phyloP scores from a whole-genome alignment of 805 yeast species.

The Candida anglica region DNA sequence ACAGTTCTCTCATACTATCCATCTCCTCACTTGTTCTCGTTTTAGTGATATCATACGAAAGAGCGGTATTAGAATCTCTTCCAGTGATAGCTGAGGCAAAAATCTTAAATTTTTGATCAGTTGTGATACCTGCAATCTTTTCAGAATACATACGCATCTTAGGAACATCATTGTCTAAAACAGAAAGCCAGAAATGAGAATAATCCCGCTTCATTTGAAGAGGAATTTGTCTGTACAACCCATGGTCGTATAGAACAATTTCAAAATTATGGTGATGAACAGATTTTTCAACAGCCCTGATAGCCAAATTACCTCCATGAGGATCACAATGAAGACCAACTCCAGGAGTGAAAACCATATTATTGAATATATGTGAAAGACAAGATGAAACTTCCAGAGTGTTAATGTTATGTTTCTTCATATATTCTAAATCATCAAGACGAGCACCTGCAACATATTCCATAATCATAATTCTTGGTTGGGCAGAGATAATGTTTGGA shows the following conservation, averaged over 20 bases:
- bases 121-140: conserved; percentile 72
- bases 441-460: conserved; percentile 81
- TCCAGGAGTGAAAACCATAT: conserved; percentile 91
- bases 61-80: conserved; percentile 74
- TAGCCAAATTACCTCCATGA: conserved; percentile 95
- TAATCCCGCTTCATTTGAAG: conserved; percentile 73
- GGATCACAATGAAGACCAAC: conserved; percentile 97
- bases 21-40: conserved; percentile 63
- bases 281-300: conserved; percentile 40
- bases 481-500: conserved; percentile 67
- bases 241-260: conserved; percentile 90
- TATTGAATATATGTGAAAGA: conserved; percentile 84
- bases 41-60: conserved; percentile 54
- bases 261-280: conserved; percentile 68
- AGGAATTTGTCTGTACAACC: conserved; percentile 83
- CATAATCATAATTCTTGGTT: conserved; percentile 77
- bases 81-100: conserved; percentile 96
- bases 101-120: conserved; percentile 69
- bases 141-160: conserved; percentile 72
- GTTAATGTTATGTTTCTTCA: conserved; percentile 61
- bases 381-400: conserved; percentile 79
- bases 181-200: conserved; percentile 88
- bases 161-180: conserved; percentile 64
- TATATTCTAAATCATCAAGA: conserved; percentile 67
- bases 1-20: conserved; percentile 56